Conservation (phyloP, 1,139 yeast species). For the Kodamaea sp. region DNA sequence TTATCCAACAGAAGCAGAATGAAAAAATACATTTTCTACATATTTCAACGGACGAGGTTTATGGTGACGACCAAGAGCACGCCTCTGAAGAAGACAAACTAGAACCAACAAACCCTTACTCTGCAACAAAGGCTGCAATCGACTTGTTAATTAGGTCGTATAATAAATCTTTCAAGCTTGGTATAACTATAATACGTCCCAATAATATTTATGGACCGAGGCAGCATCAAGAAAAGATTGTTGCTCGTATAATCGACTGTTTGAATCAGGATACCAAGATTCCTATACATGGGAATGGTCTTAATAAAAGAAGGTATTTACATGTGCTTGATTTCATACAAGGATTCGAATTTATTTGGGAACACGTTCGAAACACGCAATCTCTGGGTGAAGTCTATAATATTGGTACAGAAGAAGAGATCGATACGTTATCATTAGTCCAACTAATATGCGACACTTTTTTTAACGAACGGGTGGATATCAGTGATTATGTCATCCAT, state of each 20-base stretch:
- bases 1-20: conserved; percentile 6
- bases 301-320: conserved; percentile 43
- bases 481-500: conserved; percentile 23
- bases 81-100: conserved; percentile 38
- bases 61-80: conserved; percentile 35
- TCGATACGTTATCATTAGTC: conserved; percentile 36
- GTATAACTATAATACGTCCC: conserved; percentile 44
- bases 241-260: conserved; percentile 32
- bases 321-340: conserved; percentile 47
- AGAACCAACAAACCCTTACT: conserved; percentile 56
- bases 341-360: conserved; percentile 39
- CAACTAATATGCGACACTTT: conserved; percentile 19
- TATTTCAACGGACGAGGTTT: conserved; percentile 62
- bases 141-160: conserved; percentile 52
- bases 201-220: conserved; percentile 57
- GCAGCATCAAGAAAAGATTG: conserved; percentile 56
- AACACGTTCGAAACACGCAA: conserved; percentile 13
- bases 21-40: conserved; percentile 35
- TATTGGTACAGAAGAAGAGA: conserved; percentile 46
- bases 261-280: conserved; percentile 22
- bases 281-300: conserved; percentile 49
- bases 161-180: conserved; percentile 40
- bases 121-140: conserved; percentile 57
- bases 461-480: conserved; percentile 11
- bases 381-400: conserved; percentile 39